A percentile compares a stretch with the other conserved stretches of the same genome.
Conservation (phyloP, 1,284 basidiomycete genomes). For the Rhodotorula sp. region DNA sequence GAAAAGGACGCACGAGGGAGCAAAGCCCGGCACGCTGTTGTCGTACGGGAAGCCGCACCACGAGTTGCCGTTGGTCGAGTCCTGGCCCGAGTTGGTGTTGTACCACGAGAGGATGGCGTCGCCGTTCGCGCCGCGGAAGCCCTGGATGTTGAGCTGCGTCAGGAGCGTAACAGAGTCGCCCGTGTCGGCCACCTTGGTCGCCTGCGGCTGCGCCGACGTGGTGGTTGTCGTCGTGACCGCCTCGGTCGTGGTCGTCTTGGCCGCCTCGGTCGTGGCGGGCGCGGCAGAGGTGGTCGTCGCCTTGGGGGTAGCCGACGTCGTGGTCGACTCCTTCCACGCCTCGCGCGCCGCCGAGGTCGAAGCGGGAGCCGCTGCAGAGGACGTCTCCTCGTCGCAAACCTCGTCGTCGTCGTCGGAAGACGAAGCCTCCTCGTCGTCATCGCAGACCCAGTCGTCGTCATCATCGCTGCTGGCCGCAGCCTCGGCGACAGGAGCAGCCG, state of each 20-base stretch:
- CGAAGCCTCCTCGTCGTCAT: constrained; percentile 19
- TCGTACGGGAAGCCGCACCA: constrained; percentile 21
- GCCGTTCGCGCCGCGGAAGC: constrained; percentile 30
- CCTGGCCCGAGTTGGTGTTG: constrained; percentile 25
- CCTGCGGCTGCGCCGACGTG: background rate
- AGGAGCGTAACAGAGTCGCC: constrained; percentile 21
- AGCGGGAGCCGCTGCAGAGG: background rate
- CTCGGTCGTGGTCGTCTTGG: background rate
- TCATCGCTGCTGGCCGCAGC: constrained; percentile 6
- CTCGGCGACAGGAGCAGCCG: background rate
- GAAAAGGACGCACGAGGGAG: constrained; percentile 10
- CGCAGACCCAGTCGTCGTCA: constrained; percentile 37
- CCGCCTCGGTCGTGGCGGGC: background rate
- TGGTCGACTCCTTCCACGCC: background rate
- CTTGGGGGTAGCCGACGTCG: constrained; percentile 5
- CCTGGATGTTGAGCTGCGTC: constrained; percentile 12
- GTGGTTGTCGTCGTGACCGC: background rate
- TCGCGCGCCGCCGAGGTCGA: background rate
- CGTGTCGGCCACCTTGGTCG: constrained; percentile 29
- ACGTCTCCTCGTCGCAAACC: background rate
- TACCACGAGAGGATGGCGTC: constrained; percentile 35
- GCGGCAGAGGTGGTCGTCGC: constrained; percentile 1
- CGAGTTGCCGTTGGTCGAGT: constrained; percentile 33
- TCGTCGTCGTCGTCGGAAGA: background rate
- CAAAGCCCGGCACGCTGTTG: constrained; percentile 26